Evolutionary conservation across 2,329 filamentous ascomycete species (phyloP), one percentile per base, ranked within the genome.

Genomic region (Colletotrichum agaves): DNA sequence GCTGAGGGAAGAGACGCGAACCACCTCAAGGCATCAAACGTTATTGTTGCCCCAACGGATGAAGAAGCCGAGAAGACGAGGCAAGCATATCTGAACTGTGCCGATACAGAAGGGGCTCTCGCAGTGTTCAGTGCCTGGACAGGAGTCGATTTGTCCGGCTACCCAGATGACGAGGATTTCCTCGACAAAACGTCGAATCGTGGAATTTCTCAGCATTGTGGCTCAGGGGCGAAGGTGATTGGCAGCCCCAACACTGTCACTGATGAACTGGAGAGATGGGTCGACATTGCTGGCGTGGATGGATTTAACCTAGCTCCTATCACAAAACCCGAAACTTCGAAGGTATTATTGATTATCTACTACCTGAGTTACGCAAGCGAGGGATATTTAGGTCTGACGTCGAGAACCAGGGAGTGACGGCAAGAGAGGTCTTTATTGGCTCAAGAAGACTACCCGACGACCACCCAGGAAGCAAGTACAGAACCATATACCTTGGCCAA

Each of bases 101-200:
- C 78, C 2, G 81, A 83, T 61, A 73, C 75, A 0, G 81, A 84
- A 63, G 82, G 82, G 0, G 78, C 80, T 0, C 76, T 81, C 17
- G 78, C 81, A 4, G 72, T 84, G 0, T 83, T 84, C 63, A 82
- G 82, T 2, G 82, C 82, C 0, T 84, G 82, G 82, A 78, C 79
- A 1, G 82, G 82, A 0, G 81, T 79, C 5, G 82, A 84, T 70
- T 73, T 84, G 2, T 78, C 77, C 2, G 74, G 74, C 0, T 82
- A 79, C 58, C 73, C 74, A 0, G 81, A 83, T 47, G 81, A 83
- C 31, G 78, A 82, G 44, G 81, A 84, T 53, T 82, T 84, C 63
- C 74, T 78, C 2, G 82, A 88, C 87, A 74, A 88, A 88, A 72
- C 76, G 74, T 0, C 82, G 85, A 64, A 85, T 85, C 1, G 85